Conservation (phyloP, 306 rosid species). For the Acacia melanoxylon region DNA sequence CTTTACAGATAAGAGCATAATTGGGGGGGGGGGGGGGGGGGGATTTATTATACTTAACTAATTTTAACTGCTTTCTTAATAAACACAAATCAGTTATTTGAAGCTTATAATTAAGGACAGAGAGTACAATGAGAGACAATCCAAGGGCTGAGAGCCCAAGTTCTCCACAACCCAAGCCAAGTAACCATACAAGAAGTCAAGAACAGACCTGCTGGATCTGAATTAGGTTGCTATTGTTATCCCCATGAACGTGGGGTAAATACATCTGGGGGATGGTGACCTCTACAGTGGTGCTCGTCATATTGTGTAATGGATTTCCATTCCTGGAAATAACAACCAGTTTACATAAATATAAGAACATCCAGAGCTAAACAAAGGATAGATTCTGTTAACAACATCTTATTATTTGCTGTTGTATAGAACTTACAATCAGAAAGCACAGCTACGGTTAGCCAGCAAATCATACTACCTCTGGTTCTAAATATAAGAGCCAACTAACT, state of each 20-base stretch:
- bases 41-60: no score
- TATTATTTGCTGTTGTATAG: neutral
- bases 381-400: neutral
- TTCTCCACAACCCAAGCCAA: neutral
- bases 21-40: no score
- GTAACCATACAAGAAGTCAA: neutral
- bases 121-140: neutral
- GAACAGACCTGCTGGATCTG: conserved; percentile 76
- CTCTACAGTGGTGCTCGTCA: conserved; percentile 51
- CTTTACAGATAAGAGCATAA: no score
- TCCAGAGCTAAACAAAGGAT: neutral
- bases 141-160: neutral
- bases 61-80: no score
- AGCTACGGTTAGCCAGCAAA: neutral
- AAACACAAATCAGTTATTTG: no score
- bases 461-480: no score
- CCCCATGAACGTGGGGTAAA: conserved; percentile 64
- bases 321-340: conserved; percentile 37
- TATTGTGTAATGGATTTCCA: conserved; percentile 49
- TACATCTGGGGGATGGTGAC: conserved; percentile 61
- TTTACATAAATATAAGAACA: conserved; percentile 12
- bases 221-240: conserved; percentile 55
- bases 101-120: no score
- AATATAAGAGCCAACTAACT: no score
- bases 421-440: neutral